A percentile compares a stretch with the other conserved stretches of the same genome.
phyloP scores from a whole-genome alignment of 805 yeast species.

The Candida succiphila region DNA sequence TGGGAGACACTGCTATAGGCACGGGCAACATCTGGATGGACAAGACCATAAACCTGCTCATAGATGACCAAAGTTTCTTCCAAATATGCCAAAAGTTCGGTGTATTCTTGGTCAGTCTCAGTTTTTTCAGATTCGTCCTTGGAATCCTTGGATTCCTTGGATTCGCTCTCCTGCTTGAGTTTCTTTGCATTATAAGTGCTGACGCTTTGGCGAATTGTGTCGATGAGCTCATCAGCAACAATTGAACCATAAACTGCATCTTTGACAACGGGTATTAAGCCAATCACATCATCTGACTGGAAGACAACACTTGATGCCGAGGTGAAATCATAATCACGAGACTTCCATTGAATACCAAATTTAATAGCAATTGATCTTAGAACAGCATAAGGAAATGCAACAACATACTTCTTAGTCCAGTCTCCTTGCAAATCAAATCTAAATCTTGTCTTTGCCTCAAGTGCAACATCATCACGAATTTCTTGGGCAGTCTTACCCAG shows the following conservation, averaged over 20 bases:
- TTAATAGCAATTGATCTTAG: slow-evolving; percentile 66
- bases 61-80: slow-evolving; percentile 61
- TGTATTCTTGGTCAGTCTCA: slow-evolving; percentile 28
- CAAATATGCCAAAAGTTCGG: slow-evolving; percentile 53
- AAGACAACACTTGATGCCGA: slow-evolving; percentile 26
- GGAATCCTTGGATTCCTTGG: slow-evolving; percentile 65
- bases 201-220: slow-evolving; percentile 54
- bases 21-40: slow-evolving; percentile 72
- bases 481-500: slow-evolving; percentile 31
- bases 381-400: slow-evolving; percentile 30
- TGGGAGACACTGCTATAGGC: slow-evolving; percentile 60
- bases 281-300: slow-evolving; percentile 13
- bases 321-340: slow-evolving; percentile 39
- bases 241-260: slow-evolving; percentile 7
- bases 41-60: slow-evolving; percentile 76
- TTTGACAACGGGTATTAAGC: no score
- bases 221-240: slow-evolving; percentile 24
- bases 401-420: slow-evolving; percentile 31
- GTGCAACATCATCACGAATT: slow-evolving; percentile 33
- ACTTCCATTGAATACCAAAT: slow-evolving; percentile 81
- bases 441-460: slow-evolving; percentile 52
- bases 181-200: slow-evolving; percentile 63
- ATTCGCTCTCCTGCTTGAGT: slow-evolving; percentile 58
- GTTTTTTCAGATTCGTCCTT: slow-evolving; percentile 48
- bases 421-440: slow-evolving; percentile 43